Conservation (phyloP, 163 green algal genomes). For the Coccomyxa subellipsoidea region DNA sequence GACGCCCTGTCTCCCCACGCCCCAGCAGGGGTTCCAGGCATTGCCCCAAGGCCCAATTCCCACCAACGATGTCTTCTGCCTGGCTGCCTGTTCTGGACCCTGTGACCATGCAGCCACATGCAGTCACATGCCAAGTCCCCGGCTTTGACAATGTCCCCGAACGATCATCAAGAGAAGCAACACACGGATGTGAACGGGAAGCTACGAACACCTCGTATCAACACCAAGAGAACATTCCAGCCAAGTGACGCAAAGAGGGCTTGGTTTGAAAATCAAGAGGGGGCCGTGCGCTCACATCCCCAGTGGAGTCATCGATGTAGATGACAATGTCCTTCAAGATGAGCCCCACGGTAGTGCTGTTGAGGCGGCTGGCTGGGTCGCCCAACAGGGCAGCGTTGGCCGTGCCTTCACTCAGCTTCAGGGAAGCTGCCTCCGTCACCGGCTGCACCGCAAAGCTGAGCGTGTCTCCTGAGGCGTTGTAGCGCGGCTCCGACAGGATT, state of each 20-base stretch:
- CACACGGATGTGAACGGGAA: too few relatives aligned
- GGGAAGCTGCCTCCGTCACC: not conserved
- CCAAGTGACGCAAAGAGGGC: too few relatives aligned
- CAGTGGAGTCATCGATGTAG: not conserved
- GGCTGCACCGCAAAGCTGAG: not conserved
- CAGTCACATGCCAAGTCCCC: not conserved
- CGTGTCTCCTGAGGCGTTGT: not conserved
- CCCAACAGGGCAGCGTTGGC: not conserved
- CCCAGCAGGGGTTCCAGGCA: not conserved
- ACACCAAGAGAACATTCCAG: too few relatives aligned
- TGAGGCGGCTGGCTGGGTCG: not conserved
- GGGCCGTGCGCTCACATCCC: not conserved
- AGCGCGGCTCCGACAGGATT: not conserved
- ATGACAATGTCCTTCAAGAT: not conserved
- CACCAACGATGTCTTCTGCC: not conserved
- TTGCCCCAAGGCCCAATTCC: not conserved
- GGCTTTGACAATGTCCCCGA: too few relatives aligned
- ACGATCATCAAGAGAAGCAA: too few relatives aligned
- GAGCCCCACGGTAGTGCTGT: not conserved
- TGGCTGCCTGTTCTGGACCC: not conserved
- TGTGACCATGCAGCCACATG: not conserved
- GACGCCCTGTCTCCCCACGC: not conserved
- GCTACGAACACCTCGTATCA: too few relatives aligned
- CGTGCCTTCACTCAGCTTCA: not conserved
- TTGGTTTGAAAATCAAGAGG: too few relatives aligned